Percentiles rank a stretch among this genome's conserved stretches.
Conservation (phyloP, 495 filamentous ascomycete species). For the Penicillium goetzii region DNA sequence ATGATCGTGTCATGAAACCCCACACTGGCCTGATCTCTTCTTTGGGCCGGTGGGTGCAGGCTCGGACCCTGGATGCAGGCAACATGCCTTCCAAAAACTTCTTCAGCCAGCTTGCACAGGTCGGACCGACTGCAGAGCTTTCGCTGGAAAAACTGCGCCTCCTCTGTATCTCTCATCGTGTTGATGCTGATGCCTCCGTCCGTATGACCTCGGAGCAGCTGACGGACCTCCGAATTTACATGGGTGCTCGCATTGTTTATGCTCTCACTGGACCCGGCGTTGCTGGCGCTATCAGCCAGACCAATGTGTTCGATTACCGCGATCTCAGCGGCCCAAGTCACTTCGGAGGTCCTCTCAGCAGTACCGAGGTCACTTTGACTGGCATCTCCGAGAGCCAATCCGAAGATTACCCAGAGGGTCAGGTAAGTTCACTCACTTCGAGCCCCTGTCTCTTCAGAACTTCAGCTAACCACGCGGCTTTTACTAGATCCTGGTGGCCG, state of each 20-base stretch:
- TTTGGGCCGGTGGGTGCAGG: slow-evolving; percentile 70
- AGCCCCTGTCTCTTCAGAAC: neutral
- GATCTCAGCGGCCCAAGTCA: slow-evolving; percentile 61
- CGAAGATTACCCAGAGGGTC: slow-evolving; percentile 55
- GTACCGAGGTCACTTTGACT: slow-evolving; percentile 74
- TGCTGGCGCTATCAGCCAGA: slow-evolving; percentile 84
- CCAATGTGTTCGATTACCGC: slow-evolving; percentile 85
- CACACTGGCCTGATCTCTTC: slow-evolving; percentile 56
- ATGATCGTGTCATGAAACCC: slow-evolving; percentile 56
- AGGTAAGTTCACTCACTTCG: slow-evolving; percentile 49
- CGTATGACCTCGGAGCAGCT: slow-evolving; percentile 67
- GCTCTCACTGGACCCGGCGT: slow-evolving; percentile 80
- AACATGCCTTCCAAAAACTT: slow-evolving; percentile 58
- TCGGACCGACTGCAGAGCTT: slow-evolving; percentile 64
- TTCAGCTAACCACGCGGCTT: slow-evolving; percentile 7
- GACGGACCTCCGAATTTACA: slow-evolving; percentile 78
- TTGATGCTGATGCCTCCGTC: slow-evolving; percentile 35
- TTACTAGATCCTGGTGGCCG: slow-evolving; percentile 42
- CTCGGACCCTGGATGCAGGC: slow-evolving; percentile 69
- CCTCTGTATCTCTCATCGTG: slow-evolving; percentile 45
- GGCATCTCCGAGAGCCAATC: slow-evolving; percentile 60
- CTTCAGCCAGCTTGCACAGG: slow-evolving; percentile 51
- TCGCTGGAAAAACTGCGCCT: slow-evolving; percentile 72
- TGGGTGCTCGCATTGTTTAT: slow-evolving; percentile 80
- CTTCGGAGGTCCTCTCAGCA: slow-evolving; percentile 82